phyloP scores from a whole-genome alignment of 805 yeast species.

The Metschnikowia continentalis region DNA sequence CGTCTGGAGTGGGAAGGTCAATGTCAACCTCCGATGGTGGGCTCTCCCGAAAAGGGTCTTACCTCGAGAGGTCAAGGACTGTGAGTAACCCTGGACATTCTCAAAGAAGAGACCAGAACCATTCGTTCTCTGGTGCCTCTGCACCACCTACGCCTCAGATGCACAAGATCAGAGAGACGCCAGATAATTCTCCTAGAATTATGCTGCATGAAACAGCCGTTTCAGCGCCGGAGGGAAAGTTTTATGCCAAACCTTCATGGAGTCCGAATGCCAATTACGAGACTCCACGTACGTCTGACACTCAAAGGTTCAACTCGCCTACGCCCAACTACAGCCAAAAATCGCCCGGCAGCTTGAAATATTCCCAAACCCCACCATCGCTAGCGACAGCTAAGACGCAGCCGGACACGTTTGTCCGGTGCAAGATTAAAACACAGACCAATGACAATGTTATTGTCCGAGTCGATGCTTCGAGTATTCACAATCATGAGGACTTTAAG shows the following conservation, averaged over 20 bases:
- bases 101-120: neutral
- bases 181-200: neutral
- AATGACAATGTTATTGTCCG: slow-evolving; percentile 27
- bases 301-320: neutral
- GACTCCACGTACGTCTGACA: neutral
- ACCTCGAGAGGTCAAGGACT: slow-evolving; percentile 8
- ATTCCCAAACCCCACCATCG: slow-evolving; percentile 1
- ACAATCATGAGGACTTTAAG: slow-evolving; percentile 21
- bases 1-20: slow-evolving; percentile 10
- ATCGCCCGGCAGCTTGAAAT: neutral
- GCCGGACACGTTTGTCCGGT: slow-evolving; percentile 14
- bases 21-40: slow-evolving; percentile 10
- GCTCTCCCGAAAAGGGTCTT: slow-evolving; percentile 3
- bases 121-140: neutral
- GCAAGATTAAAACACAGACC: slow-evolving; percentile 26
- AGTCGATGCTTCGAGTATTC: slow-evolving; percentile 17
- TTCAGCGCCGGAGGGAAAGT: neutral
- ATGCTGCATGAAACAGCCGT: neutral
- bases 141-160: slow-evolving; percentile 3
- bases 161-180: neutral
- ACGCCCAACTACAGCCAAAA: neutral
- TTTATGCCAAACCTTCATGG: neutral
- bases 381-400: neutral
- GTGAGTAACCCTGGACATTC: slow-evolving; percentile 2
- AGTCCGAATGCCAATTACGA: neutral